Percentiles rank a stretch among this genome's conserved stretches.
These are phyloP conservation scores for Sungouiella thailandica DNA, from an alignment of 805 yeast genomes.

Conservation along the genomic window DNA sequence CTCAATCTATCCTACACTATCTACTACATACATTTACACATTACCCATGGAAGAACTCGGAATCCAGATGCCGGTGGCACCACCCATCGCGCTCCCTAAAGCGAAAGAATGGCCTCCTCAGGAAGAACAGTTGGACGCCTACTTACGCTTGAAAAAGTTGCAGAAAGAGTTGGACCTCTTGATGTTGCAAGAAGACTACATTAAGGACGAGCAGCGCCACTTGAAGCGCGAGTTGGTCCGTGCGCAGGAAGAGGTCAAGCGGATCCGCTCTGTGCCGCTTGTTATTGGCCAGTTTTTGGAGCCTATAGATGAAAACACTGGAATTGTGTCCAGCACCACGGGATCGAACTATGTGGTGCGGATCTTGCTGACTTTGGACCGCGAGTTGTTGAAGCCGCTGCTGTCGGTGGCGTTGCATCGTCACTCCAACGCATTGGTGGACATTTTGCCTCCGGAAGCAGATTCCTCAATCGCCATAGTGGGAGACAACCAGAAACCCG, in stretches of 20 bases:
- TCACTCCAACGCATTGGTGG: conserved; percentile 96
- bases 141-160: conserved; percentile 77
- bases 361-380: conserved; percentile 87
- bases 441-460: conserved; percentile 97
- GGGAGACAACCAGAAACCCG: conserved; percentile 90
- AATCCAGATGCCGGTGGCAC: conserved; percentile 17
- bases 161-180: conserved; percentile 87
- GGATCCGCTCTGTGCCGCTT: conserved; percentile 94
- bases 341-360: conserved; percentile 97
- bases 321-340: conserved; percentile 95
- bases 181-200: conserved; percentile 88
- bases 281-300: conserved; percentile 98
- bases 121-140: conserved; percentile 58
- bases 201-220: conserved; percentile 97
- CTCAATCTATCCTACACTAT: background rate
- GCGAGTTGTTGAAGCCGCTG: conserved; percentile 91
- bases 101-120: conserved; percentile 6
- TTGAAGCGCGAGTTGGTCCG: conserved; percentile 88
- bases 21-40: background rate
- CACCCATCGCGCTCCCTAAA: conserved; percentile 9
- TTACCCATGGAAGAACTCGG: conserved; percentile 34
- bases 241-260: conserved; percentile 97
- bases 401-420: conserved; percentile 97
- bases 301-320: conserved; percentile 94
- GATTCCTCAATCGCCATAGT: conserved; percentile 94